Base-by-base conservation (phyloP, 1,284 basidiomycete genomes). In the Marasmius fiardii region DNA sequence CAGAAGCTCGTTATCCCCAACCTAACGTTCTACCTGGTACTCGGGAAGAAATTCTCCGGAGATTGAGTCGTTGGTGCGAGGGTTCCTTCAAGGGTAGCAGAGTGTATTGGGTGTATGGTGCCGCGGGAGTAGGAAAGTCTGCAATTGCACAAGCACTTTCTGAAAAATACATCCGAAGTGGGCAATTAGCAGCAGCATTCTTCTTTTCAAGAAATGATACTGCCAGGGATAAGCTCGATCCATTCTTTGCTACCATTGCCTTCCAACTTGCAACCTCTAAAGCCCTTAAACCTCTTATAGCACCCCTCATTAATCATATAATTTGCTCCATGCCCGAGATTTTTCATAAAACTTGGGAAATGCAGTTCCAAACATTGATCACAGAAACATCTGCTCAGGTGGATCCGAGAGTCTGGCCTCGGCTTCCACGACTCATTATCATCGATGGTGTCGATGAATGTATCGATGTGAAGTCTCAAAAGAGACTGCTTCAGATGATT, bases 111-210 rank as follows among this genome's bases (percentile, higher is more conserved):
- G 28, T 49, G 8, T n/a, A 49, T 26, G 47, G 47, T 18, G 26
- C 47, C 20, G 47, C 47, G 28, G 47, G 47, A 49, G 47, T 49
- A 11, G 47, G 47, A 12, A 49, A 49, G 47, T 49, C 47, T 4
- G 47, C 47, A 16, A 49, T 49, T n/a, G 28, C 28, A 7, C 47
- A 49, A 26, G 31, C 24, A 18, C 23, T 49, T 8, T 49, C 26
- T 6, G 47, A 49, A 33, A 28, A 33, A 26, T 31, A 33, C 16
- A n/a, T 26, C 47, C 6, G 2, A 12, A 26, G 26, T n/a, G 39
- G 14, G 20, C 2, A 31, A 33, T 7, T 49, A 20, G 47, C 47
- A n/a, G 47, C 47, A 2, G 28, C 6, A 12, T 49, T 49, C 26
- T 49, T 49, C 26, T 49, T 49, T 20, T 49, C 47, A n/a, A 23